A percentile compares a stretch with the other conserved stretches of the same genome.
Conservation (phyloP, 805 yeast genomes). For the Komagataella mondaviorum region DNA sequence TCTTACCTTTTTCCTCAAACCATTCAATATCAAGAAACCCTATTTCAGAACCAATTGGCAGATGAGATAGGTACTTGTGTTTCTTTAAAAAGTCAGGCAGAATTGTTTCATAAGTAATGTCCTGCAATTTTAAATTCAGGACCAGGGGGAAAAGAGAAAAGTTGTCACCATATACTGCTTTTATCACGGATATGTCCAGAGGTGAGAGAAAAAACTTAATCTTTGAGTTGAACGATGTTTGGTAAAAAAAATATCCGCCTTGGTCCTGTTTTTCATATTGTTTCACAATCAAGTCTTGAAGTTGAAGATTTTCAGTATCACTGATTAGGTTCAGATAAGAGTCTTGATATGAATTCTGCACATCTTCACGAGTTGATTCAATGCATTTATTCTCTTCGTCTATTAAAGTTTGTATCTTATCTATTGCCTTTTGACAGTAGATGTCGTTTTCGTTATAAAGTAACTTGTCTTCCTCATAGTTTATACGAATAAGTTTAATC, state of each 20-base stretch:
- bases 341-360: not conserved
- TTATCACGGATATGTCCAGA: constrained; percentile 65
- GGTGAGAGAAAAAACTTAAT: constrained; percentile 61
- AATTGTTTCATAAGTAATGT: constrained; percentile 52
- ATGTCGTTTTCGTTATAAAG: constrained; percentile 47
- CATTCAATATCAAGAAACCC: constrained; percentile 83
- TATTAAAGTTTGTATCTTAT: constrained; percentile 35
- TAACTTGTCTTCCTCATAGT: constrained; percentile 41
- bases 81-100: constrained; percentile 44
- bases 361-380: not conserved
- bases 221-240: constrained; percentile 58
- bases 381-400: constrained; percentile 6
- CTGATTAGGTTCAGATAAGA: constrained; percentile 2
- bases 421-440: constrained; percentile 40
- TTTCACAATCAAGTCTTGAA: constrained; percentile 1
- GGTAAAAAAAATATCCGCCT: constrained; percentile 61
- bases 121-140: constrained; percentile 51
- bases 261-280: constrained; percentile 8
- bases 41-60: constrained; percentile 76
- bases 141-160: constrained; percentile 60
- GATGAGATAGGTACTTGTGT: constrained; percentile 63
- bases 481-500: constrained; percentile 33
- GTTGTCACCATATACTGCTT: constrained; percentile 38
- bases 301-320: not conserved
- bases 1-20: constrained; percentile 18